Conservation (phyloP, 2,329 filamentous ascomycete species). For the Orbilia brochopaga region DNA sequence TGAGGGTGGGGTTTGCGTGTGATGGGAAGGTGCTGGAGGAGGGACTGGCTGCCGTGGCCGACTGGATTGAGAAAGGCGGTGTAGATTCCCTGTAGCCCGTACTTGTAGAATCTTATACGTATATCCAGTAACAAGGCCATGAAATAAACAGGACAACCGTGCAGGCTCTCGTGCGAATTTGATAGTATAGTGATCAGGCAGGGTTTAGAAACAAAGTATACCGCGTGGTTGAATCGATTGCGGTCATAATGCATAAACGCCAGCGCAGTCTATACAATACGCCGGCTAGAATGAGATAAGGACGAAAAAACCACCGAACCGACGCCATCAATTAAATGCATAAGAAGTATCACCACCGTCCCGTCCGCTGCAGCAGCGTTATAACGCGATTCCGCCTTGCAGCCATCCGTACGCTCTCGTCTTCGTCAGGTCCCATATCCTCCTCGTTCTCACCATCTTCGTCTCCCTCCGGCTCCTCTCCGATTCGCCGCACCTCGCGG, state of each 20-base stretch:
- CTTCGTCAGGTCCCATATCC: background rate
- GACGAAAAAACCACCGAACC: no score
- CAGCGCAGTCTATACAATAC: no score
- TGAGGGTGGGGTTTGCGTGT: slow-evolving; percentile 77
- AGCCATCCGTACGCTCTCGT: background rate
- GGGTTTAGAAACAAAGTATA: no score
- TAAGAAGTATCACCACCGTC: no score
- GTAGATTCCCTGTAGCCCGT: slow-evolving; percentile 9
- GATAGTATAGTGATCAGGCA: no score
- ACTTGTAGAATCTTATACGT: background rate
- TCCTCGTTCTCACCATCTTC: background rate
- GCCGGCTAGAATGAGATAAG: no score
- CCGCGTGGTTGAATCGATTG: no score
- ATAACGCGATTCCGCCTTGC: background rate
- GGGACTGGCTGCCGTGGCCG: slow-evolving; percentile 65
- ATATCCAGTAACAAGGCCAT: no score
- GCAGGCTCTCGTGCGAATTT: no score
- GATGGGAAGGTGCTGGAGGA: slow-evolving; percentile 72
- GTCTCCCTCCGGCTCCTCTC: background rate
- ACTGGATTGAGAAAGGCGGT: slow-evolving; percentile 37
- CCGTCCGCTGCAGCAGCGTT: background rate
- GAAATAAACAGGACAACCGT: no score
- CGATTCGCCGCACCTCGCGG: background rate
- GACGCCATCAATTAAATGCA: no score
- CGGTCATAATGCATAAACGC: no score